phyloP scores from a whole-genome alignment of 495 filamentous ascomycete species.

The Articulospora tetracladia region DNA sequence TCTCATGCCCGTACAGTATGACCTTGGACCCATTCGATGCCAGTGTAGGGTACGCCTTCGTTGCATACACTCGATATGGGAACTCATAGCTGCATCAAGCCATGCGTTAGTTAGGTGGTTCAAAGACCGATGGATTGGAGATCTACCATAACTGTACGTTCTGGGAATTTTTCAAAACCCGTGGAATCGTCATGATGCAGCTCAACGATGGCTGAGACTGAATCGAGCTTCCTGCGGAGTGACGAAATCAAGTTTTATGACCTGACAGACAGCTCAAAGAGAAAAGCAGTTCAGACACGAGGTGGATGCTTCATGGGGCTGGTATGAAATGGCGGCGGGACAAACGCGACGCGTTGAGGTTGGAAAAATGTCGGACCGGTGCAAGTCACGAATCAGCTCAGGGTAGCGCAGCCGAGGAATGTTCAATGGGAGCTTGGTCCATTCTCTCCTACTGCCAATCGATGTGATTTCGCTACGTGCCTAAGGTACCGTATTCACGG shows the following conservation, averaged over 20 bases:
- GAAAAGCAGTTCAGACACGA: too few relatives aligned
- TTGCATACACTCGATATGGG: slow-evolving; percentile 65
- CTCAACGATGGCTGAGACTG: background rate
- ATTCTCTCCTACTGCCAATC: too few relatives aligned
- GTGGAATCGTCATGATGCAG: slow-evolving; percentile 15
- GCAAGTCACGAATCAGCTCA: too few relatives aligned
- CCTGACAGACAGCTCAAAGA: too few relatives aligned
- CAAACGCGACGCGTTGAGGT: too few relatives aligned
- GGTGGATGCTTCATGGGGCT: too few relatives aligned
- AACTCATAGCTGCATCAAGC: slow-evolving; percentile 62
- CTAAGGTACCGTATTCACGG: too few relatives aligned
- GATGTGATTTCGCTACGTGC: too few relatives aligned
- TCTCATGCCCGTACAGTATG: slow-evolving; percentile 77
- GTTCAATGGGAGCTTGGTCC: too few relatives aligned
- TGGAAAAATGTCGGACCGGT: too few relatives aligned
- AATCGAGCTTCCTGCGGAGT: background rate
- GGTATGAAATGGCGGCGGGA: too few relatives aligned
- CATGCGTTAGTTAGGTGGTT: background rate
- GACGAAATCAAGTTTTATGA: background rate
- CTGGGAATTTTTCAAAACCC: slow-evolving; percentile 15
- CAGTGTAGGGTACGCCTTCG: slow-evolving; percentile 69
- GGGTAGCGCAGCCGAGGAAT: too few relatives aligned
- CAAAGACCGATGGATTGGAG: background rate
- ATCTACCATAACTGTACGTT: slow-evolving; percentile 21
- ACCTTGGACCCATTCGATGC: slow-evolving; percentile 83